Conservation (phyloP, 78 protist genomes). For the Cyanophora paradoxa region DNA sequence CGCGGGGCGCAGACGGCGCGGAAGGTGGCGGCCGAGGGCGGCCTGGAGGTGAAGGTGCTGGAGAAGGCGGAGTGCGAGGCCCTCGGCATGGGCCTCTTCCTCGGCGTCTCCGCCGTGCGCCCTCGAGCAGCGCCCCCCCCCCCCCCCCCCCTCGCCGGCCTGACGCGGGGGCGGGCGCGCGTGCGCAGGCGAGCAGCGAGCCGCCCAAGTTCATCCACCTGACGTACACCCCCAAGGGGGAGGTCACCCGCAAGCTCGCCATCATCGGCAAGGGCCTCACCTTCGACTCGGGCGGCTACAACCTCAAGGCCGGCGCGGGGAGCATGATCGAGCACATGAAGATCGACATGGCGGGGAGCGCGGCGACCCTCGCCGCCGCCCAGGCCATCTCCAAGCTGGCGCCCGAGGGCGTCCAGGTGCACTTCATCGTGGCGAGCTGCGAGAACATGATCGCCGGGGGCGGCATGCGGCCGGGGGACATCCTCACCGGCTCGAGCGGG, state of each 20-base stretch:
- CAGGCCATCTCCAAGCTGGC: neutral
- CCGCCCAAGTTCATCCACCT: constrained; percentile 47
- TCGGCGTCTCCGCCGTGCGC: constrained; percentile 36
- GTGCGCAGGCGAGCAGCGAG: constrained; percentile 3
- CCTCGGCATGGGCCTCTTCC: constrained; percentile 37
- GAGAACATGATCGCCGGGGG: constrained; percentile 33
- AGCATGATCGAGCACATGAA: constrained; percentile 40
- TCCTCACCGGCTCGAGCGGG: constrained; percentile 24
- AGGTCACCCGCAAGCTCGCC: constrained; percentile 14
- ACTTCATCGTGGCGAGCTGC: constrained; percentile 39
- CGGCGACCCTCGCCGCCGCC: constrained; percentile 34
- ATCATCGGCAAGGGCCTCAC: constrained; percentile 35
- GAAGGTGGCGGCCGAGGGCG: neutral
- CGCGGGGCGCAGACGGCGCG: neutral
- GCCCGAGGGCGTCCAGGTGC: constrained; percentile 24
- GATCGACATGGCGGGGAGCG: constrained; percentile 42
- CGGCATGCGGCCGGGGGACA: constrained; percentile 28
- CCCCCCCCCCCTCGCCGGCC: neutral
- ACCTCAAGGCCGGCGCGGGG: constrained; percentile 44
- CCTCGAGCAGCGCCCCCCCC: neutral
- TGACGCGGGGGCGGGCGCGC: neutral
- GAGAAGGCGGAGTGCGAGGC: constrained; percentile 26
- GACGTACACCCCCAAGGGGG: constrained; percentile 9
- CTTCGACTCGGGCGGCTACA: constrained; percentile 50
- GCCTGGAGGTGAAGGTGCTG: neutral